Conservation (phyloP, 1,139 yeast genomes). For the Yamadazyma dendronema region DNA sequence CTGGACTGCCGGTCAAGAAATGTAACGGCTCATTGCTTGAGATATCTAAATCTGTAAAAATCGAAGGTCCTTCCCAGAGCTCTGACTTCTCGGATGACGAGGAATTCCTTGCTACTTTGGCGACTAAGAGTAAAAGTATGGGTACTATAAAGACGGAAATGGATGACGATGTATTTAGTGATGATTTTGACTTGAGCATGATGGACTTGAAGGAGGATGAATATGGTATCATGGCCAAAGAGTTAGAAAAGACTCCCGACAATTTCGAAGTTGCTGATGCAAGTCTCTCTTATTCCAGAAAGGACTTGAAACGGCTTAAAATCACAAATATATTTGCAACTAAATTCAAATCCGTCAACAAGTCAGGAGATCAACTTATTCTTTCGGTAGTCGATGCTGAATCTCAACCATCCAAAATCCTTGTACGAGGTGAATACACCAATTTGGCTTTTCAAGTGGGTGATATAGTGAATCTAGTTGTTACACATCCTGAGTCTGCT, state of each 20-base stretch:
- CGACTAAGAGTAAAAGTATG: slow-evolving; percentile 5
- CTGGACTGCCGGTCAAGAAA: too few species aligned
- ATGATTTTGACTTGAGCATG: slow-evolving; percentile 8
- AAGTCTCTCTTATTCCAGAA: slow-evolving; percentile 42
- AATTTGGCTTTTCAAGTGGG: slow-evolving; percentile 38
- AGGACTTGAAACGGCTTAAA: slow-evolving; percentile 50
- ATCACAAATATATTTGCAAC: slow-evolving; percentile 37
- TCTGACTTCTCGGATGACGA: slow-evolving; percentile 30
- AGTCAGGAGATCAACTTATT: slow-evolving; percentile 44
- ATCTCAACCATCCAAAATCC: slow-evolving; percentile 34
- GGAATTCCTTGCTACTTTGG: slow-evolving; percentile 13
- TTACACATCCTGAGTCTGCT: slow-evolving; percentile 37
- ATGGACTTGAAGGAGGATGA: slow-evolving; percentile 3
- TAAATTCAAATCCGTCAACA: slow-evolving; percentile 28
- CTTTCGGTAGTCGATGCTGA: slow-evolving; percentile 44
- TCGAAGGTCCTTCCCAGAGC: background rate
- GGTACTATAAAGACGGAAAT: background rate
- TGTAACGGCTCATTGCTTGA: too few species aligned
- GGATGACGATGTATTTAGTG: slow-evolving; percentile 8
- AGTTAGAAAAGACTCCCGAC: slow-evolving; percentile 7
- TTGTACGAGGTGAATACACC: slow-evolving; percentile 51
- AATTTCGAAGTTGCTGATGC: slow-evolving; percentile 17
- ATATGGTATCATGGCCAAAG: slow-evolving; percentile 9
- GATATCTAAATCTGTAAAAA: background rate
- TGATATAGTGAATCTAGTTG: slow-evolving; percentile 64